phyloP scores from a whole-genome alignment of 1,284 basidiomycete genomes.

The Rhodotorula sp. region DNA sequence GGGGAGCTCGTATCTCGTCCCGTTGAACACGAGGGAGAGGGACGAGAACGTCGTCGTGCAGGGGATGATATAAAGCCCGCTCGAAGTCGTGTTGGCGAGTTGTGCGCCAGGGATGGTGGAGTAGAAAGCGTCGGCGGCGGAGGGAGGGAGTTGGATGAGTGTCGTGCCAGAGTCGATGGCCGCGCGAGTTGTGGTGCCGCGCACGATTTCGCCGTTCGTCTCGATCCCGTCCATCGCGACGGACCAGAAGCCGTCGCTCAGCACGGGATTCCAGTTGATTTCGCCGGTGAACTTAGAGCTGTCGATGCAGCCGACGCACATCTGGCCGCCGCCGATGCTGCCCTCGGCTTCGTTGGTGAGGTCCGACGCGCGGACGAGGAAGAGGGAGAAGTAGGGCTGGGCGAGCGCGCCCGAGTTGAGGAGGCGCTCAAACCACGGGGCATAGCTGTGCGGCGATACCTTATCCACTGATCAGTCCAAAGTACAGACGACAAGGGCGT shows the following conservation, averaged over 20 bases:
- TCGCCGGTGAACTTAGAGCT: constrained; percentile 28
- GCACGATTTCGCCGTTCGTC: constrained; percentile 1
- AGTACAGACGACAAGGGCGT: too few relatives aligned
- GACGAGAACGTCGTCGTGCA: constrained; percentile 11
- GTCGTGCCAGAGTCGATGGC: constrained; percentile 19
- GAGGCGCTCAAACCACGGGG: constrained; percentile 38
- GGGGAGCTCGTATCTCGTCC: constrained; percentile 17
- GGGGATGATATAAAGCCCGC: constrained; percentile 11
- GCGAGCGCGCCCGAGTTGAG: constrained; percentile 19
- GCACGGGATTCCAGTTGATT: constrained; percentile 16
- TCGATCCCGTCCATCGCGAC: constrained; percentile 10
- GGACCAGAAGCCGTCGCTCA: constrained; percentile 18
- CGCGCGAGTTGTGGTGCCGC: not conserved
- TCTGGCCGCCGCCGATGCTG: constrained; percentile 28
- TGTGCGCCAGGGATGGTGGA: constrained; percentile 7
- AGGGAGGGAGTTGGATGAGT: constrained; percentile 21
- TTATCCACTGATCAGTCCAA: too few relatives aligned
- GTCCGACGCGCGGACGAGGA: constrained; percentile 30
- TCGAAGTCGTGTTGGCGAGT: not conserved
- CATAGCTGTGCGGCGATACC: not conserved
- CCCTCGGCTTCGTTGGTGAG: constrained; percentile 11
- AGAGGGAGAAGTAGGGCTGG: constrained; percentile 32
- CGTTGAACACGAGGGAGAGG: constrained; percentile 12
- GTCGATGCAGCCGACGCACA: constrained; percentile 39
- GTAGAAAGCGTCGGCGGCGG: constrained; percentile 14